Base-by-base conservation (phyloP, 1,284 basidiomycete species). In the Cryptococcus jaspeensis region DNA sequence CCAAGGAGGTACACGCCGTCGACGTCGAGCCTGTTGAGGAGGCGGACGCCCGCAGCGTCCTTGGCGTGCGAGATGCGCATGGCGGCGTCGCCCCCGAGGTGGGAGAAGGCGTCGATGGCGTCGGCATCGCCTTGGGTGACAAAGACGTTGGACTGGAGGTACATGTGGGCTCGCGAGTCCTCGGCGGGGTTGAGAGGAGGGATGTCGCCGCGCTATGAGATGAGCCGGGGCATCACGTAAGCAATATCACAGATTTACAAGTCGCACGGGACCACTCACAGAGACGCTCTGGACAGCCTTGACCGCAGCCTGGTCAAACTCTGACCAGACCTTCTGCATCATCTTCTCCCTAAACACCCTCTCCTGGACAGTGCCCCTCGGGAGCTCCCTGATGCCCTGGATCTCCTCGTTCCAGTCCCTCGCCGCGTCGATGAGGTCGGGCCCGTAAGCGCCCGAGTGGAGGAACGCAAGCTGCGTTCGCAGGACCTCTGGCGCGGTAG, bases 1-100 rank as follows among this genome's bases (percentile, higher is more conserved):
- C 92, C 91, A 36, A 94, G 80, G 45, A 87, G 83, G 75, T 88
- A 91, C 58, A 84, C 84, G 23, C 91, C 91, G 67, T 93, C 90
- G 48, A 92, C 66, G 60, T 84, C 82, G 56, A 83, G 74, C 58
- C 79, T 79, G 73, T 82, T 81, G 60, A 84, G 76, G 28, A 79
- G 61, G 55, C 77, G 76, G 66, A 83, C 80, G 50, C 82, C 83
- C 47, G 74, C 73, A n/a, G 81, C 78, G 62, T 84, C 83, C 74
- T 84, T 84, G 65, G 78, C 79, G 38, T 82, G 82, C 8, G 81
- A 81, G 52, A 81, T 79, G 51, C 81, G 80, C 25, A 81, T 81
- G 5, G 83, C 83, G 45, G 80, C 82, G 63, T 82, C 79, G n/a
- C 82, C 82, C 37, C 83, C 83, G 46, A 82, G 67, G 65, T 83